Percentiles rank a stretch among this genome's conserved stretches.
These are phyloP conservation scores for Beauveria asiatica DNA, from an alignment of 2,329 filamentous ascomycete species.

Conservation along the genomic window DNA sequence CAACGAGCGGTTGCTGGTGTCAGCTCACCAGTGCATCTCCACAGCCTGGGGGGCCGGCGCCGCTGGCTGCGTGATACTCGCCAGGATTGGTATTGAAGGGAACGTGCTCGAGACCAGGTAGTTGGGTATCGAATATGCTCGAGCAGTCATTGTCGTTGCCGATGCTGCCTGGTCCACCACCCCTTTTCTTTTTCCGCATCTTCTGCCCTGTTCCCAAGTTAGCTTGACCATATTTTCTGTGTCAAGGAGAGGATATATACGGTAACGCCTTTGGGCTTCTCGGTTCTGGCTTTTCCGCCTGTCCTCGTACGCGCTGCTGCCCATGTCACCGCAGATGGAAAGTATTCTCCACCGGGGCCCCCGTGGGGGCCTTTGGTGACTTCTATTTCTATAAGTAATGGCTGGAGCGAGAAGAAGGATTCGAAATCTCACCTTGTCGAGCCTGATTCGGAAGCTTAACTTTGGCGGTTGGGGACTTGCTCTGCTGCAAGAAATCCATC, in stretches of 20 bases:
- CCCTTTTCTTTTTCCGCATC: neutral
- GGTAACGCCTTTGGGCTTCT: neutral
- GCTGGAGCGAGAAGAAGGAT: too few relatives aligned
- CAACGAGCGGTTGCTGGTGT: neutral
- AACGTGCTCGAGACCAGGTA: neutral
- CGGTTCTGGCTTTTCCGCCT: neutral
- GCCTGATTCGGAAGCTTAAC: too few relatives aligned
- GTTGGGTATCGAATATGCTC: neutral
- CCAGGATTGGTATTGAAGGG: neutral
- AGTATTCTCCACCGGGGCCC: too few relatives aligned
- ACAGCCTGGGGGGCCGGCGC: neutral
- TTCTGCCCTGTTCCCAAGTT: neutral
- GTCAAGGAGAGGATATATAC: neutral
- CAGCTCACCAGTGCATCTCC: neutral
- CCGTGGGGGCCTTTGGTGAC: too few relatives aligned
- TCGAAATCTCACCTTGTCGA: too few relatives aligned
- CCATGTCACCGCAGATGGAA: neutral
- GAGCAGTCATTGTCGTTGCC: neutral
- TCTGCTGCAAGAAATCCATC: too few relatives aligned
- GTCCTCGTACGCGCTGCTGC: neutral
- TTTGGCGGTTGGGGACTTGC: too few relatives aligned
- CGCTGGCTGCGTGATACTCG: neutral
- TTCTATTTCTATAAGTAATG: too few relatives aligned
- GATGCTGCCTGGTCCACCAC: neutral
- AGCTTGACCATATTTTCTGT: neutral